These are phyloP conservation scores for Hymenoscyphus occultus DNA, from an alignment of 2,329 filamentous ascomycete genomes.

Conservation along the genomic window DNA sequence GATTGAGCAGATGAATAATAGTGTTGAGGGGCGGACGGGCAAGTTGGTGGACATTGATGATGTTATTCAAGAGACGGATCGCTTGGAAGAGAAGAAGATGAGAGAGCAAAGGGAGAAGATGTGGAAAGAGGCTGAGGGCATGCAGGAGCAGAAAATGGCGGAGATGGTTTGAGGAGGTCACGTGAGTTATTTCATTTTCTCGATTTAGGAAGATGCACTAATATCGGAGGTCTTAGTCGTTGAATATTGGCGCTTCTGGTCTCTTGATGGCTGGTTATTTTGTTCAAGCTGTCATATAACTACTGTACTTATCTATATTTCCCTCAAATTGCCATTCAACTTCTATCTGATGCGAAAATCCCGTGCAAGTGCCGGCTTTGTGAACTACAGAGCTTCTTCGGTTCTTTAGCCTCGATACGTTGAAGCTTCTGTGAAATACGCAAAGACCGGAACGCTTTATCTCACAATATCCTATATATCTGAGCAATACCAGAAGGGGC, in stretches of 20 bases:
- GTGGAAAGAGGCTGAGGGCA: constrained; percentile 17
- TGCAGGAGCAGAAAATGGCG: constrained; percentile 14
- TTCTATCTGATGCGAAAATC: neutral
- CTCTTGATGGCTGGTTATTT: neutral
- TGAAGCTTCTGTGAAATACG: neutral
- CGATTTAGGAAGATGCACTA: neutral
- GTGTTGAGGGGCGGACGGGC: constrained; percentile 12
- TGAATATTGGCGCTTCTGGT: neutral
- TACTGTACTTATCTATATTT: neutral
- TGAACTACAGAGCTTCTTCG: neutral
- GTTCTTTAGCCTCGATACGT: neutral
- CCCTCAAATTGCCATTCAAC: neutral
- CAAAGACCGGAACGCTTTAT: too few species aligned
- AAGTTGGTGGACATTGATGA: constrained; percentile 19
- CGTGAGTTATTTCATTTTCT: neutral
- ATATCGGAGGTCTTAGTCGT: neutral
- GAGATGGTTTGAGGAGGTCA: constrained; percentile 16
- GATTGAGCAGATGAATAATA: constrained; percentile 7
- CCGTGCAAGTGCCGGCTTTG: neutral
- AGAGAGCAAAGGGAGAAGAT: constrained; percentile 12
- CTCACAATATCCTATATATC: neutral
- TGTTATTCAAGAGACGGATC: constrained; percentile 15
- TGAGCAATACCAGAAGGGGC: neutral
- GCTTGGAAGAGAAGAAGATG: constrained; percentile 13
- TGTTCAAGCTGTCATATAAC: neutral